Evolutionary conservation across 78 protist genomes (phyloP).

Genomic region (Pigoraptor vietnamica): DNA sequence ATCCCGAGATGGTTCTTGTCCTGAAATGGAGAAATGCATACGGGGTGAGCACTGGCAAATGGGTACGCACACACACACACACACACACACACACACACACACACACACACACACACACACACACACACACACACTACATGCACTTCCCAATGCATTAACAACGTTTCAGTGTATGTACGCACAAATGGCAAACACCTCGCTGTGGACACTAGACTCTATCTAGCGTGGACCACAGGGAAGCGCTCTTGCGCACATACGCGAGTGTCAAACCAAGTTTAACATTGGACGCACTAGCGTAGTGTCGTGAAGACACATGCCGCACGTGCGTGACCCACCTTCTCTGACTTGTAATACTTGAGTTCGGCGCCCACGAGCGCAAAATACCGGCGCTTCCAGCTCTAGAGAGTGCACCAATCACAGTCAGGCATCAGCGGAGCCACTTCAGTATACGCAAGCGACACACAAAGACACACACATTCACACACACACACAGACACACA

Average conservation of each 20-base stretch:
- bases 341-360: not conserved
- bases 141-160: too few species aligned
- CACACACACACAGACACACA: not conserved
- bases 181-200: not conserved
- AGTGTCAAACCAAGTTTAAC: too few species aligned
- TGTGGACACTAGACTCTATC: too few species aligned
- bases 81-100: not conserved
- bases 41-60: not conserved
- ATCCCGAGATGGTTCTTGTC: not conserved
- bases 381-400: not conserved
- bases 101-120: not conserved
- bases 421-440: too few species aligned
- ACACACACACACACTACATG: not conserved
- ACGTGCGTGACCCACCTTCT: too few species aligned
- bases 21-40: not conserved
- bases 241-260: too few species aligned
- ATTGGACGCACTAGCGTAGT: too few species aligned
- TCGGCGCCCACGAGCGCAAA: not conserved
- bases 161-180: too few species aligned
- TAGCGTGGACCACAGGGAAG: too few species aligned
- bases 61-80: not conserved
- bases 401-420: not conserved
- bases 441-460: not conserved
- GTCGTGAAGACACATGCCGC: too few species aligned
- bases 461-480: not conserved